Evolutionary conservation across 495 filamentous ascomycete genomes (phyloP), one percentile per base, ranked within the genome.

Genomic region (Filosporella fistucella): DNA sequence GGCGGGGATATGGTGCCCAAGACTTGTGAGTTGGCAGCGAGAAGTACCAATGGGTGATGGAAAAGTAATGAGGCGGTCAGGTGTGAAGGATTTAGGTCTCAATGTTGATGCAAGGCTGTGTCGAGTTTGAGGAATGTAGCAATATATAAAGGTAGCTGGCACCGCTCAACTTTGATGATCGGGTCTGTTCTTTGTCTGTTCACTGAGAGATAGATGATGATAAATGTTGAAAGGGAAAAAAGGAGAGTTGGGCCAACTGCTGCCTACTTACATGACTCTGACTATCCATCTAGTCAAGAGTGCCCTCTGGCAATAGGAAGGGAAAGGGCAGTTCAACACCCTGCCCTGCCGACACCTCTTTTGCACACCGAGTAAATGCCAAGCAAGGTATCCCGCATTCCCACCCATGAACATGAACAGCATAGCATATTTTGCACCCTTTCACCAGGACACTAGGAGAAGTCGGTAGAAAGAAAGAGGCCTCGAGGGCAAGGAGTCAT

Each of bases 321-420:
- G 11, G 30, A 37, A 16, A 10, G 14, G 29, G 14, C 33, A 43
- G 42, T 35, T 4, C 44, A 43, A 42, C 42, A 45, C 25, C 33
- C 20, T 43, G 8, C 14, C 39, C 30, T 41, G 43, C 26, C 36
- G 42, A 34, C 22, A 24, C 50, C 44, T 7, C 1, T 29, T 53
- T 23, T 12, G 50, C 21, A 42, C 50, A 53, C 50, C 50, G 50
- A 53, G 50, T 53, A 53, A 53, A 38, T 21, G 41, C 33, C 39
- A 26, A 45, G 39, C 29, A 18, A 9, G n/a, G 23, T 3, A 25
- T 22, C 25, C 35, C 17, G 18, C 18, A 22, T 21, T 22, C 18
- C 16, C 43, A 20, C 9, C 37, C 11, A 16, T n/a, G n/a, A n/a
- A n/a, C n/a, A n/a, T n/a, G n/a, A 22, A 36, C n/a, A 36, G 33